phyloP scores from a whole-genome alignment of 2,329 filamentous ascomycete genomes.

The Fusarium fracticaudum region DNA sequence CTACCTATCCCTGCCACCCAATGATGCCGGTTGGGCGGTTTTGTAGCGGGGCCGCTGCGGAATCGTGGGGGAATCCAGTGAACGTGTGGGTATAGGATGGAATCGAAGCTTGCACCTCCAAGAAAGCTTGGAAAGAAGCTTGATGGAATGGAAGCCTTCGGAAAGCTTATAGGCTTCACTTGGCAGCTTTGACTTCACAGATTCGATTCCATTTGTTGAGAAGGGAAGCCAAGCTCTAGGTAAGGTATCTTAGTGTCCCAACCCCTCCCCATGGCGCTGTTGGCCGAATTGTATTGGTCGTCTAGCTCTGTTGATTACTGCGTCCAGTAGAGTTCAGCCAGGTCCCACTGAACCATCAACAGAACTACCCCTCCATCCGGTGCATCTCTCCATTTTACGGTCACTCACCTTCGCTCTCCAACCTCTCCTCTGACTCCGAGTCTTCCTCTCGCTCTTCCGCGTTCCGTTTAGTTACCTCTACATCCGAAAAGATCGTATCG shows the following conservation, averaged over 20 bases:
- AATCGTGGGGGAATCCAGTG: neutral
- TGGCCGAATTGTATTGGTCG: slow-evolving; percentile 9
- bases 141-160: neutral
- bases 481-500: neutral
- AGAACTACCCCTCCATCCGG: slow-evolving; percentile 22
- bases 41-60: neutral
- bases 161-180: slow-evolving; percentile 1
- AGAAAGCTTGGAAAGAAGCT: neutral
- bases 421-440: neutral
- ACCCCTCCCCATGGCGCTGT: slow-evolving; percentile 11
- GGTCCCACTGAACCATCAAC: slow-evolving; percentile 13
- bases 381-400: slow-evolving; percentile 1
- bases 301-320: neutral
- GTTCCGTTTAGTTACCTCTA: slow-evolving; percentile 1
- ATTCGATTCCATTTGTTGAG: neutral
- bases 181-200: neutral
- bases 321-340: neutral
- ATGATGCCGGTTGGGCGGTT: neutral
- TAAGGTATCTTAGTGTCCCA: neutral
- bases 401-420: neutral
- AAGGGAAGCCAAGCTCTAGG: neutral
- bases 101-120: slow-evolving; percentile 1
- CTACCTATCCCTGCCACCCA: neutral
- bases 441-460: neutral
- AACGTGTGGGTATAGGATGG: neutral